Conservation (phyloP, 1,284 basidiomycete genomes). For the Ganoderma lingzhi region DNA sequence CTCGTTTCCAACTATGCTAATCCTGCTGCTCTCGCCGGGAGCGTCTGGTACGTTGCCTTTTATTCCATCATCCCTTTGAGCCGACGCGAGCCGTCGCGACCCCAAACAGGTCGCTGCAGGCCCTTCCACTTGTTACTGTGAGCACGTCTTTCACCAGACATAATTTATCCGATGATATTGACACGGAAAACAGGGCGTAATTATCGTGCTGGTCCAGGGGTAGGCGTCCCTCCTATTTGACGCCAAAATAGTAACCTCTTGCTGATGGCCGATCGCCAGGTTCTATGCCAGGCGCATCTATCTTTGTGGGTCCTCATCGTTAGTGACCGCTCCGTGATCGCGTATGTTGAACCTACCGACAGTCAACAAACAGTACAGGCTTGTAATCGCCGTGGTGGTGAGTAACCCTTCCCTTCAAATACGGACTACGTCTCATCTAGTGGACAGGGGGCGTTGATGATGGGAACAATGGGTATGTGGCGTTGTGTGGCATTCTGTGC, state of each 20-base stretch:
- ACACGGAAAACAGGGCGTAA: background rate
- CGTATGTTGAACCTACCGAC: background rate
- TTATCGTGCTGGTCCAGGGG: conserved; percentile 3
- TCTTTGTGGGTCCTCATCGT: background rate
- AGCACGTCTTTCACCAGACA: background rate
- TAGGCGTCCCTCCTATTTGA: background rate
- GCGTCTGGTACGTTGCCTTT: background rate
- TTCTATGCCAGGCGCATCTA: conserved; percentile 5
- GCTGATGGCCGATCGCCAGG: background rate
- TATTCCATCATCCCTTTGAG: background rate
- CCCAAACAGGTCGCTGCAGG: background rate
- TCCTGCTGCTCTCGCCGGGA: background rate
- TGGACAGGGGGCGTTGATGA: background rate
- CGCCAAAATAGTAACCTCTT: background rate
- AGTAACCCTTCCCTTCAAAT: background rate
- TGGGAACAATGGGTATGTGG: background rate
- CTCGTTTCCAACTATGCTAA: conserved; percentile 1
- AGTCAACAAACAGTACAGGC: background rate
- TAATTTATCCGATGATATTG: background rate
- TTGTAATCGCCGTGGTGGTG: background rate
- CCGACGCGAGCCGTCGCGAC: background rate
- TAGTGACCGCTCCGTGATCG: background rate
- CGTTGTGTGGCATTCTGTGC: background rate
- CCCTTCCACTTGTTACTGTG: conserved; percentile 1
- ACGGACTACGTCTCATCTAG: background rate